phyloP scores from a whole-genome alignment of 164 flowering plant genomes.

The Santalum album region DNA sequence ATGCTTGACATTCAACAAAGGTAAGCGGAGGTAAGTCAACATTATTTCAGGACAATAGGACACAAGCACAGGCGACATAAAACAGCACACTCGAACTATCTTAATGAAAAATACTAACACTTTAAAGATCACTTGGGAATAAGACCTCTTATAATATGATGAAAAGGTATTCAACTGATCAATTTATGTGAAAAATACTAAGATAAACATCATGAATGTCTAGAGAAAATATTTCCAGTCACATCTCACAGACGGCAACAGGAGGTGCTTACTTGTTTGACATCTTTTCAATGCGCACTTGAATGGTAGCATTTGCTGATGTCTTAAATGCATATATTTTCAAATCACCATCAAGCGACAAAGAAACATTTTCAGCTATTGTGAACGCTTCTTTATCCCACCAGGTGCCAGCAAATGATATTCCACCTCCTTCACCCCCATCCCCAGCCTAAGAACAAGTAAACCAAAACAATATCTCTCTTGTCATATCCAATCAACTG shows the following conservation, averaged over 20 bases:
- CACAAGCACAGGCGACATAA: too few species aligned
- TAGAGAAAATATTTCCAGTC: neutral
- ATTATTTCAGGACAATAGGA: too few species aligned
- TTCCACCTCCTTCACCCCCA: constrained; percentile 89
- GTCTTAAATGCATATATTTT: constrained; percentile 75
- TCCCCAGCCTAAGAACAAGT: constrained; percentile 53
- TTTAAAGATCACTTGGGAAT: too few species aligned
- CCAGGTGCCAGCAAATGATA: constrained; percentile 63
- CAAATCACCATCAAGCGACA: constrained; percentile 58
- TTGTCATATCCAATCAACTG: neutral
- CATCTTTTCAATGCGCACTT: constrained; percentile 79
- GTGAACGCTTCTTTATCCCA: constrained; percentile 79
- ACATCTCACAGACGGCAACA: neutral
- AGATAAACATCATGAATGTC: too few species aligned
- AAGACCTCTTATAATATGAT: too few species aligned
- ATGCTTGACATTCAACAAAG: too few species aligned
- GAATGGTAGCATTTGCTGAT: constrained; percentile 41
- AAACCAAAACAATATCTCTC: neutral
- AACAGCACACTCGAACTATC: too few species aligned
- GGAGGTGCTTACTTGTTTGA: constrained; percentile 60
- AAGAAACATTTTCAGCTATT: constrained; percentile 55
- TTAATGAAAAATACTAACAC: too few species aligned
- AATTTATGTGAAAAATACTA: too few species aligned
- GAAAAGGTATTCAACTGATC: too few species aligned
- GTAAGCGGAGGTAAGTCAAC: too few species aligned